Base-by-base conservation (phyloP, 139 green algal species). In the Protoeuglena noctilucae region DNA sequence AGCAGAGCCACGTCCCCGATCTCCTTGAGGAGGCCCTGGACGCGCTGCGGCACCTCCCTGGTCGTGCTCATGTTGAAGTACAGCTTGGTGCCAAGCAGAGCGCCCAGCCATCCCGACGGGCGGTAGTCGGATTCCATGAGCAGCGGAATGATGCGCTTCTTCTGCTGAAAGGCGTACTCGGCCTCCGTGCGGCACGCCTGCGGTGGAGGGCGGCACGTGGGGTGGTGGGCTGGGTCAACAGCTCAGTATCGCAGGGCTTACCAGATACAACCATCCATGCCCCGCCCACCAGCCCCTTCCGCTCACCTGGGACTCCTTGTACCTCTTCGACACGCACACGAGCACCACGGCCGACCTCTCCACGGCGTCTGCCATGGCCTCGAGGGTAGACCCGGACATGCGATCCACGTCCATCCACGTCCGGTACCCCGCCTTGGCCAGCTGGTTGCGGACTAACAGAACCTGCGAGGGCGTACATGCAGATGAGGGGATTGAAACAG, bases 131-230 rank as follows among this genome's bases (percentile, higher is more conserved):
- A 52, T 43, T 77, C 62, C 58, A 77, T 61, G 18, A 73, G 55
- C 28, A 73, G 17, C 19, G 64, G 64, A 7, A 71, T 60, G 54
- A 77, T 67, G 52, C 60, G 66, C 62, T 77, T 77, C 34, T 67
- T 64, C 56, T 69, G 61, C 57, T 70, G 63, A 52, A 73, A 77
- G 2, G 64, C 69, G 48, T 72, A 76, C 58, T 76, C 69, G 0
- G 69, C 69, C 58, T 76, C 69, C 28, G 69, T 76, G 28, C 69
- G 64, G 55, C 68, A 76, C 25, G 68, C 68, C 58, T 75, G 68
- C n/a, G n/a, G n/a, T n/a, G n/a, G n/a, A n/a, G n/a, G n/a, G n/a
- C n/a, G n/a, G n/a, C n/a, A n/a, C n/a, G n/a, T n/a, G n/a, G n/a
- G n/a, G n/a, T n/a, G n/a, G n/a, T n/a, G n/a, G n/a, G n/a, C n/a